Evolutionary conservation across 1,284 basidiomycete genomes (phyloP), one percentile per base, ranked within the genome.

Genomic region (Gomphus bonarii): DNA sequence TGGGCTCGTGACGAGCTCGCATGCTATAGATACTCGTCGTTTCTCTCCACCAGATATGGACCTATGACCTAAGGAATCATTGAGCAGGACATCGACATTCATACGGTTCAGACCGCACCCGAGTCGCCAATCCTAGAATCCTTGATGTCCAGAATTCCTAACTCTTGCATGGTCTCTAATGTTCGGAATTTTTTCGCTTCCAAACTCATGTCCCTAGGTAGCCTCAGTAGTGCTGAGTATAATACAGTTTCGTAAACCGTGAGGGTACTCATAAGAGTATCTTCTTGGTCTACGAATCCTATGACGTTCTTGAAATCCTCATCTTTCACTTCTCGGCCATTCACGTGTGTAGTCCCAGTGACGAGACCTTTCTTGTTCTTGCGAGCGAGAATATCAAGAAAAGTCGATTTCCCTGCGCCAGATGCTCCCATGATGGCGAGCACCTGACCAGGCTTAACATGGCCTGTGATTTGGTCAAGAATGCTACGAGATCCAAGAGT

Each of bases 161-260:
- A 70, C 71, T 99, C 95, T 61, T 95, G 86, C 83, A 99, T 82
- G 7, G 95, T 98, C 74, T 98, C 95, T 63, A 97, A 71, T 3
- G 93, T 95, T 67, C 95, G 77, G 65, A 87, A 93, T 70, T 91
- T 88, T 78, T 99, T 99, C 30, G 93, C 94, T 68, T 88, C 88
- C 56, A 88, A 75, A 62, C 88, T 90, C 95, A 98, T 98, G 64
- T 97, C 94, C 60, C 93, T 75, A 3, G 95, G 95, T 44, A 98
- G 71, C 59, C 95, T 74, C 63, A 99, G 71, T 53, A 98, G 68
- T 10, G 95, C 95, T 50, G 91, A 95, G 67, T 95, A 97, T 55
- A 98, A 70, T 14, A 99, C 88, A 0, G 95, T 97, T 75, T 99
- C 95, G 68, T 97, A 98, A 11, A 98, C 95, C 1, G 95, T 98